phyloP scores from a whole-genome alignment of 805 yeast genomes.

The Candida boidinii region DNA sequence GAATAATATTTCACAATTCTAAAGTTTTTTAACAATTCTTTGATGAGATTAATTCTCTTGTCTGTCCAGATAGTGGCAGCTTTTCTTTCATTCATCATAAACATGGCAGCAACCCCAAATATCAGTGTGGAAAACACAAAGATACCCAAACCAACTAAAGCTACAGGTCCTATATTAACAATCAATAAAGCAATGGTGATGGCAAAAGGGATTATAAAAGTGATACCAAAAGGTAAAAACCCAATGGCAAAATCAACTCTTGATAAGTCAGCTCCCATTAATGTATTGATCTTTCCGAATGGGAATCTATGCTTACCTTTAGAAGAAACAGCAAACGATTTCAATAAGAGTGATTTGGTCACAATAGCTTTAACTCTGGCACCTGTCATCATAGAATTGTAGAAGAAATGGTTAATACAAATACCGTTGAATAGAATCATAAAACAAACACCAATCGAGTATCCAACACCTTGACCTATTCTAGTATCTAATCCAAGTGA shows the following conservation, averaged over 20 bases:
- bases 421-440: slow-evolving; percentile 43
- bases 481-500: slow-evolving; percentile 30
- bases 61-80: slow-evolving; percentile 60
- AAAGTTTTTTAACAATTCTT: slow-evolving; percentile 71
- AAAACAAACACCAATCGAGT: slow-evolving; percentile 59
- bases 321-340: slow-evolving; percentile 54
- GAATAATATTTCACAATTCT: slow-evolving; percentile 80
- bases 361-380: slow-evolving; percentile 62
- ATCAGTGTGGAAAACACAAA: slow-evolving; percentile 38
- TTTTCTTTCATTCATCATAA: slow-evolving; percentile 44
- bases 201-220: slow-evolving; percentile 54
- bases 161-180: slow-evolving; percentile 60
- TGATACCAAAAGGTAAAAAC: slow-evolving; percentile 55
- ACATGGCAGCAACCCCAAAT: slow-evolving; percentile 38
- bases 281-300: slow-evolving; percentile 62
- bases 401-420: slow-evolving; percentile 54
- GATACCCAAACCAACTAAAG: slow-evolving; percentile 60
- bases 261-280: slow-evolving; percentile 75
- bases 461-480: slow-evolving; percentile 65
- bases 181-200: slow-evolving; percentile 60
- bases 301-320: slow-evolving; percentile 57
- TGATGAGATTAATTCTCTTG: slow-evolving; percentile 61
- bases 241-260: slow-evolving; percentile 70
- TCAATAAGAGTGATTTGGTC: slow-evolving; percentile 58
- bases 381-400: slow-evolving; percentile 52